A percentile compares a stretch with the other conserved stretches of the same genome.
phyloP scores from a whole-genome alignment of 2,329 filamentous ascomycete genomes.

The Dothiorella sarmentorum region DNA sequence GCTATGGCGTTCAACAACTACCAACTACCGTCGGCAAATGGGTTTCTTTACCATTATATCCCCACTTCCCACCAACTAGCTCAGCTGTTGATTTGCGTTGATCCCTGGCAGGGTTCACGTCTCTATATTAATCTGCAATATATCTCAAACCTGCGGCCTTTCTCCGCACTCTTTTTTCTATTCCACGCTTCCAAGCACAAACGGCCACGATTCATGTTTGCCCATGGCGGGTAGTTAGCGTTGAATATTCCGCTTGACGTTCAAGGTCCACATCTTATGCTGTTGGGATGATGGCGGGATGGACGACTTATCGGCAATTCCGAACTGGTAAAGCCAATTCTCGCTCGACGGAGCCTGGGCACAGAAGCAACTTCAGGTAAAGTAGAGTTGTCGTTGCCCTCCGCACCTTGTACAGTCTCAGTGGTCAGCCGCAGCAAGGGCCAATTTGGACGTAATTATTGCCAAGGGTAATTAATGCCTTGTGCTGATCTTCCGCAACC shows the following conservation, averaged over 20 bases:
- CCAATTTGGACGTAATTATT: no score
- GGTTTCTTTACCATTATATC: background rate
- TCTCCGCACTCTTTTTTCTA: slow-evolving; percentile 1
- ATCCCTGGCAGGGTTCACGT: background rate
- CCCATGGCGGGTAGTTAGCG: background rate
- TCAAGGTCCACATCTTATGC: background rate
- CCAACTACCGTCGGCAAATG: background rate
- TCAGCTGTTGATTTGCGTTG: background rate
- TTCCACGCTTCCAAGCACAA: background rate
- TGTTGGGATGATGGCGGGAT: background rate
- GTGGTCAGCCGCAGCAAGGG: background rate
- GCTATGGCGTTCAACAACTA: background rate
- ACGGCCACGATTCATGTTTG: background rate
- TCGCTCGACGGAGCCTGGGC: background rate
- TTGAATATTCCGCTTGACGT: background rate
- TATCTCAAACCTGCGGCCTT: background rate
- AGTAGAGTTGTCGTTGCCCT: background rate
- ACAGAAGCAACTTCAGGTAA: background rate
- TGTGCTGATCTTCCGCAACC: no score
- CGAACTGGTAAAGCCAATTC: no score
- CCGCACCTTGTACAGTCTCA: background rate
- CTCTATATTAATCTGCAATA: background rate
- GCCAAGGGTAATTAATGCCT: no score
- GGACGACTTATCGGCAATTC: background rate
- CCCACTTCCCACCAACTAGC: background rate